phyloP scores from a whole-genome alignment of 2,329 filamentous ascomycete genomes.

The Cadophora malorum region DNA sequence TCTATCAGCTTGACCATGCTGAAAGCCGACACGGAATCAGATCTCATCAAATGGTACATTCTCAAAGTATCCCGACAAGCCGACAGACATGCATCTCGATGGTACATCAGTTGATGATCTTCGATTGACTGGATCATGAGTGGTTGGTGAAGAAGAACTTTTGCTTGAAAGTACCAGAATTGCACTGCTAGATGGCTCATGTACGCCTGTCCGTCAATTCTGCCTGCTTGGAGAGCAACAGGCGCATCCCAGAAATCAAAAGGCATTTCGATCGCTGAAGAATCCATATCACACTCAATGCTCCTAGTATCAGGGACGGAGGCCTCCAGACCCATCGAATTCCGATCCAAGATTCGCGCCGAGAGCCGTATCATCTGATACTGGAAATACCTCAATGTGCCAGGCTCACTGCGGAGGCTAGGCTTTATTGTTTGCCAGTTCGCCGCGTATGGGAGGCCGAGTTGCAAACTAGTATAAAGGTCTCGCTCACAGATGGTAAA shows the following conservation, averaged over 20 bases:
- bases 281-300: slow-evolving; percentile 50
- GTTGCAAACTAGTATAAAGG: slow-evolving; percentile 56
- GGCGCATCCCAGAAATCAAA: slow-evolving; percentile 45
- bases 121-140: slow-evolving; percentile 51
- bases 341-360: slow-evolving; percentile 50
- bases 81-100: slow-evolving; percentile 49
- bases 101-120: slow-evolving; percentile 49
- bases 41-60: slow-evolving; percentile 49
- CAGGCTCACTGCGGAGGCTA: not conserved
- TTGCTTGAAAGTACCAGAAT: slow-evolving; percentile 49
- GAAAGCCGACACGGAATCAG: slow-evolving; percentile 42
- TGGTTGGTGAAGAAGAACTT: slow-evolving; percentile 52
- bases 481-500: slow-evolving; percentile 52
- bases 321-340: slow-evolving; percentile 47
- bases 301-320: slow-evolving; percentile 48
- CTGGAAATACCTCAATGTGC: slow-evolving; percentile 21
- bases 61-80: slow-evolving; percentile 50
- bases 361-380: slow-evolving; percentile 30
- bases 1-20: slow-evolving; percentile 54
- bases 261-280: slow-evolving; percentile 43
- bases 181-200: slow-evolving; percentile 47
- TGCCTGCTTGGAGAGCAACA: slow-evolving; percentile 31
- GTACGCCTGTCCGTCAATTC: slow-evolving; percentile 25
- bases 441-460: slow-evolving; percentile 56
- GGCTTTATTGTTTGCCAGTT: slow-evolving; percentile 21